Evolutionary conservation across 768 basidiomycete genomes (phyloP).

Genomic region (Tephrocybe sp.): DNA sequence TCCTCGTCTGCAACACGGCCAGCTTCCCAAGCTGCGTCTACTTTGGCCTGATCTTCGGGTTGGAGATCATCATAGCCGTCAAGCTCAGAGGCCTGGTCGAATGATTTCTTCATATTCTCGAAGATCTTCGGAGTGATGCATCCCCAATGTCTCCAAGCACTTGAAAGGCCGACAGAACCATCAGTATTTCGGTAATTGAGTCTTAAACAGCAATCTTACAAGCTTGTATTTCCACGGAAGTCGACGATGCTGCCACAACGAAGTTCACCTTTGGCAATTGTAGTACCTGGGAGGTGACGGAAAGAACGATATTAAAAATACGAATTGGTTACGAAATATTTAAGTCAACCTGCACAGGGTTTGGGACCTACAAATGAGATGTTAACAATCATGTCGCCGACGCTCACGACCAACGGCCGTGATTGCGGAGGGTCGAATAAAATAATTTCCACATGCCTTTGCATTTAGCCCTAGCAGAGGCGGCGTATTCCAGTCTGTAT

Average conservation of each 20-base stretch:
- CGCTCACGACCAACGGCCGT: constrained; percentile 22
- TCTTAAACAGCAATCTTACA: constrained; percentile 41
- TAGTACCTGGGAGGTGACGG: constrained; percentile 48
- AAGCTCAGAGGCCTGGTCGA: constrained; percentile 61
- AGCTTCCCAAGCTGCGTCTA: constrained; percentile 70
- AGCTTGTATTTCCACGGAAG: constrained; percentile 62
- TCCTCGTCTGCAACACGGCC: constrained; percentile 84
- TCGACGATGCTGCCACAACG: constrained; percentile 77
- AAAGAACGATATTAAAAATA: constrained; percentile 16
- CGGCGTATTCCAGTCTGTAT: constrained; percentile 79
- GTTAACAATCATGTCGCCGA: constrained; percentile 20
- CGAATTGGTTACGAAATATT: background rate
- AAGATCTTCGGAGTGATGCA: constrained; percentile 73
- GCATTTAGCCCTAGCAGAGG: constrained; percentile 68
- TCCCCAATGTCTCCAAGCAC: constrained; percentile 90
- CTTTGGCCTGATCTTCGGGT: constrained; percentile 65
- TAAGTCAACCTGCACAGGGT: constrained; percentile 62
- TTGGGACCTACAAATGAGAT: constrained; percentile 56
- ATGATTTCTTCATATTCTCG: constrained; percentile 62
- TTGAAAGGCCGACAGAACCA: too few relatives aligned
- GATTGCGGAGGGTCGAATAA: constrained; percentile 6
- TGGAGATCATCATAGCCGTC: constrained; percentile 82
- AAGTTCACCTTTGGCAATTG: constrained; percentile 69
- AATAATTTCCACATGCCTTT: constrained; percentile 51
- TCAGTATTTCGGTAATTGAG: too few relatives aligned